Conservation (phyloP, 352 stramenopile species). For the Pythium dissimile region DNA sequence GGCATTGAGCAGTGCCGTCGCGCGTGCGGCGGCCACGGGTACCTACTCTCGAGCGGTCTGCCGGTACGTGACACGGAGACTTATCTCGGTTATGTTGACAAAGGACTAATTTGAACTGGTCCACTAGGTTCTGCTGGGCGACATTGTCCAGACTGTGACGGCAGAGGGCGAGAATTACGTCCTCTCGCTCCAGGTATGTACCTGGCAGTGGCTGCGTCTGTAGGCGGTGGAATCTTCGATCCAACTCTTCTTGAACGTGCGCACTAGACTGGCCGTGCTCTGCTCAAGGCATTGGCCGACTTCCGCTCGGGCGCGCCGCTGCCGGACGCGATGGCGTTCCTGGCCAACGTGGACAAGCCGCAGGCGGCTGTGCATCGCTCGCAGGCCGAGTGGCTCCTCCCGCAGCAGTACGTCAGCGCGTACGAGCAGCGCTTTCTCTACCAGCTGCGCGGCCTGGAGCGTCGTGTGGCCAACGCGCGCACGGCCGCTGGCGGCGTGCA, state of each 20-base stretch:
- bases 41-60: slow-evolving; percentile 70
- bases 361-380: background rate
- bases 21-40: slow-evolving; percentile 93
- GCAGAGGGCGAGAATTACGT: slow-evolving; percentile 97
- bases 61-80: slow-evolving; percentile 32
- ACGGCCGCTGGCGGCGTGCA: slow-evolving; percentile 45
- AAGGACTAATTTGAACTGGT: too few relatives aligned
- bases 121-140: slow-evolving; percentile 59
- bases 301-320: slow-evolving; percentile 31
- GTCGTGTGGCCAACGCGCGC: slow-evolving; percentile 24
- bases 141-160: slow-evolving; percentile 94
- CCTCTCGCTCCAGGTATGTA: slow-evolving; percentile 89
- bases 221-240: too few relatives aligned
- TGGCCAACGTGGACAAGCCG: slow-evolving; percentile 43
- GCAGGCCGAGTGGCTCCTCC: slow-evolving; percentile 5
- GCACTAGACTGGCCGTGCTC: slow-evolving; percentile 13
- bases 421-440: slow-evolving; percentile 61
- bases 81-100: too few relatives aligned
- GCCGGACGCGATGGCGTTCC: slow-evolving; percentile 39
- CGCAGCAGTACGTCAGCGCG: slow-evolving; percentile 29
- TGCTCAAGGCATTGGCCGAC: slow-evolving; percentile 41
- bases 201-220: too few relatives aligned
- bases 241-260: too few relatives aligned
- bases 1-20: slow-evolving; percentile 52
- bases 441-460: slow-evolving; percentile 36